Evolutionary conservation across 2,329 filamentous ascomycete genomes (phyloP).

Genomic region (Fusarium compactum): DNA sequence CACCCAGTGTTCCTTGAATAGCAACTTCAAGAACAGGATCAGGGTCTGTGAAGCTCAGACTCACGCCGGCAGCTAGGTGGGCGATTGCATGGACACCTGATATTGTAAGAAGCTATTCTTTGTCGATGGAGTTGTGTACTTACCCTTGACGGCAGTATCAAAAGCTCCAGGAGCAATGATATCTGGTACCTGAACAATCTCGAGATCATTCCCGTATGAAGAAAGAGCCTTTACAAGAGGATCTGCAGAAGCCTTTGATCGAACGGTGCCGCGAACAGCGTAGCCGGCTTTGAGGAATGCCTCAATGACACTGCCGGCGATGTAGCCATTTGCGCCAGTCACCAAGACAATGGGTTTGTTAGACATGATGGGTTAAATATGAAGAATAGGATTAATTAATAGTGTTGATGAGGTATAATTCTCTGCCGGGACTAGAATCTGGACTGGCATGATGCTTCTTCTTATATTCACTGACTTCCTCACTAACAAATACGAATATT

Average conservation of each 20-base stretch:
- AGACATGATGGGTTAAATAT: constrained; percentile 29
- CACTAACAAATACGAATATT: constrained; percentile 1
- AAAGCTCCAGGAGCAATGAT: constrained; percentile 52
- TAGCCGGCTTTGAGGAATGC: constrained; percentile 54
- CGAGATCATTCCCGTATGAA: constrained; percentile 37
- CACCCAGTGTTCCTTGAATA: constrained; percentile 32
- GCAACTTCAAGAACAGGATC: constrained; percentile 39
- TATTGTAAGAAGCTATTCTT: background rate
- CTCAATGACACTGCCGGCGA: constrained; percentile 53
- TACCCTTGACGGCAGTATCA: constrained; percentile 51
- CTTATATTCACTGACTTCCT: background rate
- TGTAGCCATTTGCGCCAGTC: constrained; percentile 57
- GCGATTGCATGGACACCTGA: constrained; percentile 40
- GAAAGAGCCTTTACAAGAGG: constrained; percentile 36
- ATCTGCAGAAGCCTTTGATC: constrained; percentile 46
- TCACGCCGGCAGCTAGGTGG: constrained; percentile 41
- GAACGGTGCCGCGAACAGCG: constrained; percentile 54
- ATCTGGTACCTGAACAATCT: constrained; percentile 51
- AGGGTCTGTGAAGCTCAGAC: constrained; percentile 38
- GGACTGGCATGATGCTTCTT: background rate
- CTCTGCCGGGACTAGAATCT: background rate
- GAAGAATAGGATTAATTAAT: background rate
- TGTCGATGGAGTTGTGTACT: background rate
- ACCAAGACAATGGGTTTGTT: constrained; percentile 49
- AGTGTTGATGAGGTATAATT: background rate